Conservation (phyloP, 2,329 filamentous ascomycete species). For the Westerdykella ornata region DNA sequence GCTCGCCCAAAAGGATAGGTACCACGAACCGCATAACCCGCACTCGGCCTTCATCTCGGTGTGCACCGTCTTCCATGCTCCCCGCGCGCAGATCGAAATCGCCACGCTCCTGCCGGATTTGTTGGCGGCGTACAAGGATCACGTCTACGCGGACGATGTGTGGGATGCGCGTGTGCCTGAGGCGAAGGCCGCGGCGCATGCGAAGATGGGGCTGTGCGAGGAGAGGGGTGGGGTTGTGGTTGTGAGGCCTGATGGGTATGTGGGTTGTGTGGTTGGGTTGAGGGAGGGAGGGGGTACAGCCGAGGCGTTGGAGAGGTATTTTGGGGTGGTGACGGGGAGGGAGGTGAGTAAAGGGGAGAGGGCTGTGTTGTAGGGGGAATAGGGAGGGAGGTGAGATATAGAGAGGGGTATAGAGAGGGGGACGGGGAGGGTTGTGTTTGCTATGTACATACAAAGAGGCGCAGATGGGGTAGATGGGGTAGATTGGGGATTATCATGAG, state of each 20-base stretch:
- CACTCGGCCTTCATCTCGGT: constrained; percentile 78
- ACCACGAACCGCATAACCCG: constrained; percentile 78
- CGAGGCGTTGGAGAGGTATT: constrained; percentile 80
- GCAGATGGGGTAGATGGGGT: no score
- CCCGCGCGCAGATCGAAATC: constrained; percentile 66
- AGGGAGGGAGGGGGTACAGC: constrained; percentile 72
- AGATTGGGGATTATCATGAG: no score
- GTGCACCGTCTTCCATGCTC: constrained; percentile 65
- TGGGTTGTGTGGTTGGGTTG: constrained; percentile 67
- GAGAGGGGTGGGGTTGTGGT: constrained; percentile 73
- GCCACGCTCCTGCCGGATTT: constrained; percentile 60
- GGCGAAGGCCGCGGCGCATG: constrained; percentile 68
- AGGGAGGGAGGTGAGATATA: no score
- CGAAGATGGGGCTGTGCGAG: constrained; percentile 74
- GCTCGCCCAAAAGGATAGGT: constrained; percentile 51
- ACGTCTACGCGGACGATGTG: constrained; percentile 81
- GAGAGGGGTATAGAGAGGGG: no score
- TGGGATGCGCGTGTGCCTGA: constrained; percentile 64
- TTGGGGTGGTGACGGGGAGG: constrained; percentile 64
- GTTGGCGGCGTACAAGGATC: constrained; percentile 69
- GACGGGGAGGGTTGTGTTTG: no score
- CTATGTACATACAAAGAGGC: no score
- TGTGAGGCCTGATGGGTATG: constrained; percentile 80
- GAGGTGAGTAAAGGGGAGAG: constrained; percentile 37
- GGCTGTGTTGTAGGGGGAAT: constrained; percentile 20